Conservation (phyloP, 805 yeast genomes). For the Yarrowia deformans region DNA sequence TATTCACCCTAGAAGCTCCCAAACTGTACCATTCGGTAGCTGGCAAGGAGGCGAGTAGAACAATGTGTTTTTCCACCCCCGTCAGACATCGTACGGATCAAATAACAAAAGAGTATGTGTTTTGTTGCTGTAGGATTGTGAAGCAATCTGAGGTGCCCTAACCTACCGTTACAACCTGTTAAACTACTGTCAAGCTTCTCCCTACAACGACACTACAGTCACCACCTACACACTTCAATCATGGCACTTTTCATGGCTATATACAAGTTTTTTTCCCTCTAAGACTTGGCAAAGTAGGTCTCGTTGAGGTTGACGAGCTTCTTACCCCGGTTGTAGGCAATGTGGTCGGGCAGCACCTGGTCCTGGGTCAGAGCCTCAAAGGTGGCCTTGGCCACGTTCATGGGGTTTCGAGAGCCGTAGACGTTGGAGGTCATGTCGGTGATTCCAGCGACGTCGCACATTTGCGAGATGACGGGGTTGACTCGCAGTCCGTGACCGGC, state of each 20-base stretch:
- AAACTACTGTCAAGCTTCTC: no score
- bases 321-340: conserved; percentile 93
- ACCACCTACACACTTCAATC: no score
- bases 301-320: conserved; percentile 91
- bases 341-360: conserved; percentile 83
- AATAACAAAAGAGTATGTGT: no score
- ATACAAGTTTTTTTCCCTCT: conserved; percentile 13
- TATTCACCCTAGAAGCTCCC: no score
- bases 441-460: conserved; percentile 92
- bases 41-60: no score
- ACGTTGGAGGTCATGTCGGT: conserved; percentile 92
- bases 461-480: conserved; percentile 86
- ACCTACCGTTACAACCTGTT: no score
- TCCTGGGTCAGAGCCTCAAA: conserved; percentile 77
- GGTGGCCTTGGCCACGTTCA: conserved; percentile 92
- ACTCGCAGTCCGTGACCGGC: conserved; percentile 94
- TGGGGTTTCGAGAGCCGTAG: conserved; percentile 88
- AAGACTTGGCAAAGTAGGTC: conserved; percentile 63
- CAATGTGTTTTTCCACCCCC: no score
- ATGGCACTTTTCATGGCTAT: conserved; percentile 6
- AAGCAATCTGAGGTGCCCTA: no score
- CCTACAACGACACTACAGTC: no score
- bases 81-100: no score
- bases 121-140: no score
- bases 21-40: no score